Evolutionary conservation across 192 early-diverging fungal species (phyloP).

Genomic region (Coemansia sp.): DNA sequence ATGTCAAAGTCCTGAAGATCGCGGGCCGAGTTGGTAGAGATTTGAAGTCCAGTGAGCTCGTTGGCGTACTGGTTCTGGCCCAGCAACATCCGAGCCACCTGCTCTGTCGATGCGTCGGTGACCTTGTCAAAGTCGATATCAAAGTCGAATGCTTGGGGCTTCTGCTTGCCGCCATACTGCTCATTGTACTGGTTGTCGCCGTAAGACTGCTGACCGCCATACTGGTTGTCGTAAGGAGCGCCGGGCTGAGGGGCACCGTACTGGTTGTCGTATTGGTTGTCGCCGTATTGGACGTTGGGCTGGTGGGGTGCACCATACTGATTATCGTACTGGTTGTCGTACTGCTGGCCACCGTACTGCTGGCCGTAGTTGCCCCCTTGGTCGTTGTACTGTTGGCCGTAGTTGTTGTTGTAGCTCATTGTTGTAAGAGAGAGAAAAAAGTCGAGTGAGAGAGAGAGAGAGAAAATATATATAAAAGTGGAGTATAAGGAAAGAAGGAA

Average conservation of each 20-base stretch:
- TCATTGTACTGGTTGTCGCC: background rate
- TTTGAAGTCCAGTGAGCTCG: constrained; percentile 13
- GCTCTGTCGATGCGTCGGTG: constrained; percentile 11
- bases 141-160: background rate
- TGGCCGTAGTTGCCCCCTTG: constrained; percentile 1
- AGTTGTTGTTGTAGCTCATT: constrained; percentile 25
- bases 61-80: constrained; percentile 7
- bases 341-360: constrained; percentile 2
- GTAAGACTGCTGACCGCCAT: background rate
- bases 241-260: background rate
- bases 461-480: background rate
- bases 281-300: background rate
- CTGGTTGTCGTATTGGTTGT: background rate
- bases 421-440: constrained; percentile 3
- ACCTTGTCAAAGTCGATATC: constrained; percentile 9
- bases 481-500: background rate
- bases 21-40: constrained; percentile 22
- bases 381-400: constrained; percentile 5
- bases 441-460: background rate
- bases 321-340: background rate
- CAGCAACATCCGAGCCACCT: constrained; percentile 16
- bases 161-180: background rate
- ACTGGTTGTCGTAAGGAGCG: background rate
- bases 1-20: constrained; percentile 43
- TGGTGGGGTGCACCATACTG: background rate